phyloP scores from a whole-genome alignment of 352 stramenopile genomes.

The Plasmopara viticola region DNA sequence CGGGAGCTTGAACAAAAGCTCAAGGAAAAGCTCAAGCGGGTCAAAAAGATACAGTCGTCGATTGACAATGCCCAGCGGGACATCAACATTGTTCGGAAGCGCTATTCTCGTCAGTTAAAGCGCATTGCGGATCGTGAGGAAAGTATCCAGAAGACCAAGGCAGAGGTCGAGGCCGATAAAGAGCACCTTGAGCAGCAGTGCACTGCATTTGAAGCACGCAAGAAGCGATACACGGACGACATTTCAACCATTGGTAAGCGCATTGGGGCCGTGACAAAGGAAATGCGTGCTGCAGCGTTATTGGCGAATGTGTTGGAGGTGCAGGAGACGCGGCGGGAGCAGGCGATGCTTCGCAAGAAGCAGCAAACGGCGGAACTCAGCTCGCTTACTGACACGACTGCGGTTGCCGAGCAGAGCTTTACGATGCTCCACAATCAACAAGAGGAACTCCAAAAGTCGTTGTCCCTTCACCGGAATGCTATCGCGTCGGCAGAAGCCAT shows the following conservation, averaged over 20 bases:
- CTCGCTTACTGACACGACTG: slow-evolving; percentile 56
- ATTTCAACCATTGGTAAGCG: slow-evolving; percentile 56
- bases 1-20: slow-evolving; percentile 62
- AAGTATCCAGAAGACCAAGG: slow-evolving; percentile 64
- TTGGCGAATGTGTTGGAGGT: slow-evolving; percentile 62
- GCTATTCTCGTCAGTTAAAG: slow-evolving; percentile 75
- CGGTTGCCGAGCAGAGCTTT: slow-evolving; percentile 71
- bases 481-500: slow-evolving; percentile 75
- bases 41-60: slow-evolving; percentile 51
- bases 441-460: slow-evolving; percentile 69
- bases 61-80: slow-evolving; percentile 72
- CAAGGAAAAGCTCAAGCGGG: slow-evolving; percentile 48
- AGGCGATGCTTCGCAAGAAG: slow-evolving; percentile 65
- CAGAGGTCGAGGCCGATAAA: slow-evolving; percentile 63
- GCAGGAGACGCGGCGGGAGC: slow-evolving; percentile 61
- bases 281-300: slow-evolving; percentile 60
- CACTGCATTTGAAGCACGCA: slow-evolving; percentile 42
- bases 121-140: slow-evolving; percentile 71
- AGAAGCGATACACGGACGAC: slow-evolving; percentile 42
- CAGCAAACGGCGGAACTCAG: slow-evolving; percentile 65
- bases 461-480: slow-evolving; percentile 67
- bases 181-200: slow-evolving; percentile 54
- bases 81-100: slow-evolving; percentile 64
- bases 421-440: slow-evolving; percentile 67
- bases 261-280: slow-evolving; percentile 53